Evolutionary conservation across 2,329 filamentous ascomycete species (phyloP).

Genomic region (Fusarium sp.): DNA sequence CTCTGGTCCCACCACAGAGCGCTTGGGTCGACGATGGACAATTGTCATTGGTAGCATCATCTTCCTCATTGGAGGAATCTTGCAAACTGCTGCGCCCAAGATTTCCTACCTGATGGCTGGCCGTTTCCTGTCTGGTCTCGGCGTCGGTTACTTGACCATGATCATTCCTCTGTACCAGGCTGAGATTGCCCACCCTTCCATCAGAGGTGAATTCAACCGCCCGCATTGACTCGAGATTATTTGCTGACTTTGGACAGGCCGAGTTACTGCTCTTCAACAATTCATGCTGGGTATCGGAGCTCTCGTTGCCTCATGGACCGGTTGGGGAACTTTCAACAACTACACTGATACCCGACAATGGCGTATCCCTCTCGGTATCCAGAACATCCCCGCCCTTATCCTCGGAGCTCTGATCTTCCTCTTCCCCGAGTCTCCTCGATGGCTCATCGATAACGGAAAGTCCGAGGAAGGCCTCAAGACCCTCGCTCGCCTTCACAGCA

Average conservation of each 20-base stretch:
- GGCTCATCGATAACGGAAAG: constrained; percentile 80
- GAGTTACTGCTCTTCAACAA: constrained; percentile 81
- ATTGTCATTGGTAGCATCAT: constrained; percentile 79
- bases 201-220: constrained; percentile 70
- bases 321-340: constrained; percentile 63
- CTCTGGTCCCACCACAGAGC: constrained; percentile 58
- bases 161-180: constrained; percentile 78
- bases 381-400: constrained; percentile 77
- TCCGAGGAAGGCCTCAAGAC: constrained; percentile 75
- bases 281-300: constrained; percentile 86
- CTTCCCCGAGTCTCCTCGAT: constrained; percentile 82
- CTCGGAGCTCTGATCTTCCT: constrained; percentile 74
- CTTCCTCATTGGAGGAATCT: constrained; percentile 79
- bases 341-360: constrained; percentile 50
- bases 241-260: constrained; percentile 10
- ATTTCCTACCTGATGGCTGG: constrained; percentile 78
- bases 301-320: constrained; percentile 80
- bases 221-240: neutral
- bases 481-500: constrained; percentile 77
- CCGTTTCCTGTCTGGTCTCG: constrained; percentile 77
- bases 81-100: constrained; percentile 78
- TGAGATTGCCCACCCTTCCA: constrained; percentile 83
- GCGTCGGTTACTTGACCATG: constrained; percentile 60
- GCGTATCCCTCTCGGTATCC: constrained; percentile 70
- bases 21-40: constrained; percentile 77